Evolutionary conservation across 73 alveolate species (phyloP), one percentile per base, ranked within the genome.

Genomic region (Stentor roeselii): DNA sequence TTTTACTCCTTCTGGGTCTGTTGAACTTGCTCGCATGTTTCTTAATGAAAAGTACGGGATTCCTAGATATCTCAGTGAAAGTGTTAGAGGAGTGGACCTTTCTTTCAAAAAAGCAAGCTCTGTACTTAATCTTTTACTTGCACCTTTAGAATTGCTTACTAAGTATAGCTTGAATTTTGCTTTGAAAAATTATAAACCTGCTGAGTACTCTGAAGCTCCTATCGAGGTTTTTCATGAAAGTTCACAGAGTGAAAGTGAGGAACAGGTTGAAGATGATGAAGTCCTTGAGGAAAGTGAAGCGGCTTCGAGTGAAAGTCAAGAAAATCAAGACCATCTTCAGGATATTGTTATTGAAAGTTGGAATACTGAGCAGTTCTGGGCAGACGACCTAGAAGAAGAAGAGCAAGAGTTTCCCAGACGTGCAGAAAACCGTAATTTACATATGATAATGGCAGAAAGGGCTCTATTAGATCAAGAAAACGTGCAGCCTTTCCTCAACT

Each of bases 321-420:
- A 67, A 67, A 40, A 67, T 21, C 41, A 67, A 21, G 80, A 34
- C 21, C 27, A n/a, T 14, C 37, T 67, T 14, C 42, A 67, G 21
- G 80, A 32, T 21, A 67, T 67, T 21, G 80, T 67, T 21, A 21
- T 67, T 21, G 80, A 67, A 67, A 67, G 80, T 67, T 32, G 37
- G n/a, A 67, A 67, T 67, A 67, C 80, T 30, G 80, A 67, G 34
- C 42, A 36, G 27, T 67, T 67, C 2, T 67, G 80, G 80, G 80
- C 80, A 0, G 80, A 67, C 2, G 80, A 67, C 34, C 27, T 67
- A 11, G 80, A 67, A 2, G 80, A 67, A 21, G 80, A 67, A 67
- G 67, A 50, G 21, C 42, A 67, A 67, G 80, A 67, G 80, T 67
- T 67, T 40, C 37, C 80, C 50, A 67, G 41, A 67, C 21, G 37